A percentile compares a stretch with the other conserved stretches of the same genome.
phyloP scores from a whole-genome alignment of 164 flowering plant genomes.

The Litsea cubeba region DNA sequence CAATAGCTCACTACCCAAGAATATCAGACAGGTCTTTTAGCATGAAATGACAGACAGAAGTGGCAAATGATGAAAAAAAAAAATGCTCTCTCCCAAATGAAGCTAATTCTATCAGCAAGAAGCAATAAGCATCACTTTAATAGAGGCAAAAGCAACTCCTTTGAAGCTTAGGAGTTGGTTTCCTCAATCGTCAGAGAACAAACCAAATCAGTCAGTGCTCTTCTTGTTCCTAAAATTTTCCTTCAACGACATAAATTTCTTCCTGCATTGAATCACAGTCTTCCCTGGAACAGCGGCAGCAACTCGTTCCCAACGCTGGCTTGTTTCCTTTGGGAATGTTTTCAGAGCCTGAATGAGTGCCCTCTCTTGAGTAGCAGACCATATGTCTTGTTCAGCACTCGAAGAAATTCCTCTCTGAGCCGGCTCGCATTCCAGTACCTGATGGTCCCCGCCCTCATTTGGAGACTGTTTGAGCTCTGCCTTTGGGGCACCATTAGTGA shows the following conservation, averaged over 20 bases:
- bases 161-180: background rate
- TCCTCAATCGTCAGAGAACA: background rate
- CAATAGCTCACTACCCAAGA: background rate
- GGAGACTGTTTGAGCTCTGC: conserved; percentile 26
- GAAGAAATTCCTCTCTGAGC: conserved; percentile 34
- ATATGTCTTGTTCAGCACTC: conserved; percentile 56
- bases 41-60: background rate
- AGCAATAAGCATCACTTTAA: background rate
- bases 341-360: conserved; percentile 56
- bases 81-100: background rate
- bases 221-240: conserved; percentile 85
- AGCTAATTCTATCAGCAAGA: conserved; percentile 6
- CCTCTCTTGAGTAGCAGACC: conserved; percentile 63
- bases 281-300: conserved; percentile 95
- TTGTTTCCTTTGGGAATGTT: conserved; percentile 50
- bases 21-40: background rate
- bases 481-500: conserved; percentile 10
- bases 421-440: conserved; percentile 18
- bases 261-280: conserved; percentile 58
- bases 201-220: conserved; percentile 18
- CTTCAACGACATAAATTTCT: conserved; percentile 66
- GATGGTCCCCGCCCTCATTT: conserved; percentile 18
- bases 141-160: background rate
- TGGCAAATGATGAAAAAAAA: background rate
- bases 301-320: conserved; percentile 75